These are phyloP conservation scores for Pseudovirgaria hyperparasitica DNA, from an alignment of 2,329 filamentous ascomycete genomes.

Conservation along the genomic window DNA sequence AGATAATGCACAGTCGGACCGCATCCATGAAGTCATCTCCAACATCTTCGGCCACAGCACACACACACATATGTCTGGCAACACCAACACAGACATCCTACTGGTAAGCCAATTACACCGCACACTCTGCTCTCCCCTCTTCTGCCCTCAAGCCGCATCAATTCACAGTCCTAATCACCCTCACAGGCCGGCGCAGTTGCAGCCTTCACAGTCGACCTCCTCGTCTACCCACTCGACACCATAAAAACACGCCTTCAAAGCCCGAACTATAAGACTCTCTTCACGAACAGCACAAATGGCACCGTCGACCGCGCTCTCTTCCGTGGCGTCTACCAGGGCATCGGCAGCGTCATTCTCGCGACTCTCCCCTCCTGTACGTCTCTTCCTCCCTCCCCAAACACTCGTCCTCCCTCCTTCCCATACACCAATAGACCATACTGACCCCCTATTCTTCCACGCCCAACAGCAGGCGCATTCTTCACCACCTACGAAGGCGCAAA, in stretches of 20 bases:
- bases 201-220: constrained; percentile 72
- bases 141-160: constrained; percentile 1
- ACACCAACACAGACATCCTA: constrained; percentile 43
- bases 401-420: neutral
- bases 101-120: constrained; percentile 30
- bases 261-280: constrained; percentile 57
- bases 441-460: constrained; percentile 8
- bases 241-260: constrained; percentile 79
- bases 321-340: constrained; percentile 71
- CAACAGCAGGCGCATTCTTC: constrained; percentile 69
- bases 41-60: constrained; percentile 1
- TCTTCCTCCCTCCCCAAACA: neutral
- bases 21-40: constrained; percentile 1
- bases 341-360: constrained; percentile 72
- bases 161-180: constrained; percentile 1
- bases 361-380: constrained; percentile 68
- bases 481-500: constrained; percentile 78
- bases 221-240: constrained; percentile 81
- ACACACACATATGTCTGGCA: constrained; percentile 17
- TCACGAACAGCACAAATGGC: constrained; percentile 44
- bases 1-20: no score
- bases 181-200: constrained; percentile 73
- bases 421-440: neutral
- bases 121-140: neutral
- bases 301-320: constrained; percentile 46